A percentile compares a stretch with the other conserved stretches of the same genome.
phyloP scores from a whole-genome alignment of 1,139 yeast species.

The Yamadazyma buinensis region DNA sequence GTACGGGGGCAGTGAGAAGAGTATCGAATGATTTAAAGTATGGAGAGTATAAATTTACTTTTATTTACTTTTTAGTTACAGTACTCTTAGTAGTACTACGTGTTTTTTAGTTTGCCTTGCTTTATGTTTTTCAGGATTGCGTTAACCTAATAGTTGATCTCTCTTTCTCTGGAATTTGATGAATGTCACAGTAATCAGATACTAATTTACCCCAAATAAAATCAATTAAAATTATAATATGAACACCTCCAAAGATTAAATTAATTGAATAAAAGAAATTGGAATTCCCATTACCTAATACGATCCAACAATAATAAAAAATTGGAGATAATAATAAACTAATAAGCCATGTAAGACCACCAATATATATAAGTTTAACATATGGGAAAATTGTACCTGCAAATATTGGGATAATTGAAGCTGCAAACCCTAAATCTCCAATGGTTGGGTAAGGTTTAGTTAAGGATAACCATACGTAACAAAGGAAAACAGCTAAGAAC shows the following conservation, averaged over 20 bases:
- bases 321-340: slow-evolving; percentile 66
- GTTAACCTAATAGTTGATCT: slow-evolving; percentile 31
- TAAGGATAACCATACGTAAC: slow-evolving; percentile 64
- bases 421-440: slow-evolving; percentile 75
- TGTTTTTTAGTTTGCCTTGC: not conserved
- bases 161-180: slow-evolving; percentile 19
- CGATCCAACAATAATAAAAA: slow-evolving; percentile 93
- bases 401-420: slow-evolving; percentile 59
- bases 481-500: slow-evolving; percentile 60
- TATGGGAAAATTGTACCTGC: slow-evolving; percentile 35
- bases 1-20: too few relatives aligned
- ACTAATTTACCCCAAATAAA: slow-evolving; percentile 79
- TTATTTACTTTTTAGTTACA: too few relatives aligned
- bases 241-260: slow-evolving; percentile 71
- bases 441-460: slow-evolving; percentile 85
- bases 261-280: slow-evolving; percentile 95
- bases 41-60: too few relatives aligned
- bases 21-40: too few relatives aligned
- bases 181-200: slow-evolving; percentile 59
- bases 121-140: slow-evolving; percentile 29
- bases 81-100: not conserved
- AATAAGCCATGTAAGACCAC: slow-evolving; percentile 36
- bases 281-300: slow-evolving; percentile 90
- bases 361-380: slow-evolving; percentile 31
- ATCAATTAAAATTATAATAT: slow-evolving; percentile 69